Evolutionary conservation across 768 basidiomycete species (phyloP), one percentile per base, ranked within the genome.

Genomic region (Neoboletus magnificus): DNA sequence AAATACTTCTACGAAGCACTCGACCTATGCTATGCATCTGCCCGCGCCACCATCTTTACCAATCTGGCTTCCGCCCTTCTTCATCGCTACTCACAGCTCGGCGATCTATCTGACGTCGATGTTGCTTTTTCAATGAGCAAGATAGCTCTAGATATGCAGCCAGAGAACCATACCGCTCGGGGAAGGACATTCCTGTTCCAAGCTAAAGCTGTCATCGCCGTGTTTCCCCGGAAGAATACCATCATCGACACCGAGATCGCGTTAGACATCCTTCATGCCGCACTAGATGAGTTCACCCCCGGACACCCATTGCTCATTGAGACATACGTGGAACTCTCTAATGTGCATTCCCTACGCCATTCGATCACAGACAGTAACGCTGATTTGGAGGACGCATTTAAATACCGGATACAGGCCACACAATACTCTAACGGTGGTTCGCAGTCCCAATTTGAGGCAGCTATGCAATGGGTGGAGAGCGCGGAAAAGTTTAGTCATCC

Each of bases 341-440:
- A 39, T 7, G 40, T 64, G 9, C 4, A 37, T 9, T 37, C 36
- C 36, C 36, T 37, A 18, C 36, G 18, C 7, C 18, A 37, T 55
- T 37, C 63, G 15, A 30, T 63, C 44, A 56, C 50, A 42, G 46
- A 56, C 32, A 20, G 36, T 29, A 37, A 5, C 6, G 4, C 18
- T 42, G 66, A 70, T 48, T 53, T 70, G 39, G 66, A 70, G 41
- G 56, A 68, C 22, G 57, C 53, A 2, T 66, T 67, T 22, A 48
- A 53, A 18, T 60, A 64, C 61, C 43, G 60, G 37, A 60, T 60
- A 27, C 44, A 37, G 15, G 61, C 66, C 15, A 57, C 61, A 10
- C 52, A 63, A 20, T 54, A 64, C 33, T 53, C 54, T 3, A 59
- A 58, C 36, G 63, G 64, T 27, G 65, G 66, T 5, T 55, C 59